Evolutionary conservation across 306 rosid species (phyloP), one percentile per base, ranked within the genome.

Genomic region (Astragalus glycyphyllos): DNA sequence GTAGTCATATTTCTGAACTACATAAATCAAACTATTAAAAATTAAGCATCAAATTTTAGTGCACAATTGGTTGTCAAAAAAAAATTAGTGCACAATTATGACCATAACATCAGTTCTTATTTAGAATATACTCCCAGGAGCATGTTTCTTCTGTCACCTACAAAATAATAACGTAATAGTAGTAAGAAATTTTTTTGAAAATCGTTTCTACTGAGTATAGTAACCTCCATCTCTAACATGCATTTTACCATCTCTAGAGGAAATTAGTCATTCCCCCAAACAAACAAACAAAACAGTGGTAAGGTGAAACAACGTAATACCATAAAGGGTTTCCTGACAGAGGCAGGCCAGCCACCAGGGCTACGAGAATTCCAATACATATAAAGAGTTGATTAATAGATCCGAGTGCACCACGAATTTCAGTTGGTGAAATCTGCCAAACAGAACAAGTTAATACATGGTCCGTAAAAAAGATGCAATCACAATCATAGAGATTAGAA

Each of bases 361-460:
- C 98, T 41, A 78, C 71, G 75, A 94, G 98, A 82, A 94, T 90
- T 71, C 98, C 98, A 50, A 94, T 50, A 29, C 98, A 90, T 66
- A 94, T 94, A 55, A 90, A 94, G 69, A 94, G 96, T 74, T 94
- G 98, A 65, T 94, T 94, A 70, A 94, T 85, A 62, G 98, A 87
- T 78, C 98, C 98, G 8, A 94, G 96, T 9, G 96, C 87, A 13
- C 98, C 98, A 31, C 98, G 97, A 63, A 94, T 86, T 82, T 94
- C 97, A 7, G 98, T 94, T 71, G 98, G 98, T 37, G 98, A 94
- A 70, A 94, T 90, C 98, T 94, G 82, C 58, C 11, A 73, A 75
- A 68, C 60, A 77, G 12, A 58, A 59, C 45, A 6, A 41, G 51
- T 74, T 23, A 61, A 32, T 62, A 44, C 8, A 54, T 10, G 11